Base-by-base conservation (phyloP, 371 early-diverging fungal genomes). In the Chytridiales sp. region DNA sequence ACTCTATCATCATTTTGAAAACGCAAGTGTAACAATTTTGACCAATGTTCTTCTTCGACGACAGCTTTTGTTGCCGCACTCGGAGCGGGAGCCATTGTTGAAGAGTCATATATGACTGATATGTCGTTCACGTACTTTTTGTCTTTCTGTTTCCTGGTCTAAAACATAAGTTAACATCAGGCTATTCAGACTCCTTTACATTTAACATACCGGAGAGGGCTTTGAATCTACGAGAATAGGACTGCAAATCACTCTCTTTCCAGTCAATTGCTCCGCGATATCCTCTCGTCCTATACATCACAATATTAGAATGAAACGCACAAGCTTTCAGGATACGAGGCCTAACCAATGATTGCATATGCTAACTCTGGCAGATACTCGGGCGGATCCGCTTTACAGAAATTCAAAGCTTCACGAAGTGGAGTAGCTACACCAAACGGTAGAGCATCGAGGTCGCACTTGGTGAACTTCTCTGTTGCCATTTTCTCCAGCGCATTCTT, bases 1-100 rank as follows among this genome's bases (percentile, higher is more conserved):
- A 91, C 60, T 3, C 90, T 68, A 32, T 76, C 81, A 53, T 85
- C 86, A 22, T 78, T 74, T 1, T 74, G 75, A 60, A 93, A 92
- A 19, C 86, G 78, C 32, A 87, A 53, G 17, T 68, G 72, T 1
- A 58, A 55, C 15, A 75, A 68, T 21, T 79, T 77, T 1, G 67
- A 65, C 11, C 72, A 72, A 0, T 61, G 69, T 22, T 43, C 55
- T 21, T 75, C 78, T 19, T 62, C 38, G n/a, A 47, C n/a, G 13
- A 13, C 21, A 13, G 47, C 17, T 15, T 59, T 34, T 5, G 26
- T 27, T 17, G 47, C 34, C 29, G 60, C 21, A 26, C 15, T 22
- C n/a, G n/a, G n/a, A n/a, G n/a, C n/a, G n/a, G n/a, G n/a, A n/a
- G n/a, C n/a, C n/a, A n/a, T n/a, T n/a, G n/a, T n/a, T n/a, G n/a